Conservation (phyloP, 2,329 filamentous ascomycete species). For the Talaromyces albobiverticillius region DNA sequence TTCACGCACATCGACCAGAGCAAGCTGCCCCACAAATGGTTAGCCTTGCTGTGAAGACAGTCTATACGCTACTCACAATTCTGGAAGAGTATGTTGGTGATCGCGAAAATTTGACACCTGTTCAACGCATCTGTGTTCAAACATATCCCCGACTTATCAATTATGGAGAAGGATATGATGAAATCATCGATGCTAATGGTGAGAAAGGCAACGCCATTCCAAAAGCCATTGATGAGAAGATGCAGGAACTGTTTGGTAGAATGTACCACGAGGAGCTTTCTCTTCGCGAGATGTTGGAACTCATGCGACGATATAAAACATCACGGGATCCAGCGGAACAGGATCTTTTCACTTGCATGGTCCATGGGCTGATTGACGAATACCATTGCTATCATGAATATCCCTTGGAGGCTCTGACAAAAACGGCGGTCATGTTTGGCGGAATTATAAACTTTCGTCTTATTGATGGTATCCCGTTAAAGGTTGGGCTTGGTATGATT, state of each 20-base stretch:
- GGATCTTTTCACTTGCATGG: slow-evolving; percentile 97
- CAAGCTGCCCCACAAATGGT: slow-evolving; percentile 66
- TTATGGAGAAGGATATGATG: slow-evolving; percentile 88
- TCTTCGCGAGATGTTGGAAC: slow-evolving; percentile 78
- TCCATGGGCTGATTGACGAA: slow-evolving; percentile 95
- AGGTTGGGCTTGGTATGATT: slow-evolving; percentile 95
- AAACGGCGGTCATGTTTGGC: slow-evolving; percentile 92
- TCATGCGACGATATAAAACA: slow-evolving; percentile 81
- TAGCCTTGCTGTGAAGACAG: slow-evolving; percentile 79
- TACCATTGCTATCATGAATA: slow-evolving; percentile 95
- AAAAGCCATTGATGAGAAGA: slow-evolving; percentile 75
- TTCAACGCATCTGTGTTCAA: slow-evolving; percentile 86
- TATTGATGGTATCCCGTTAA: slow-evolving; percentile 82
- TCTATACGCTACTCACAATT: slow-evolving; percentile 74
- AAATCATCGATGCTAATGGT: slow-evolving; percentile 83
- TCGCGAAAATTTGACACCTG: slow-evolving; percentile 69
- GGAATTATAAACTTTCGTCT: slow-evolving; percentile 94
- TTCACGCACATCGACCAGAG: slow-evolving; percentile 68
- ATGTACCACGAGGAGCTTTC: slow-evolving; percentile 94
- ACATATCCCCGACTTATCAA: slow-evolving; percentile 94
- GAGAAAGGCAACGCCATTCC: slow-evolving; percentile 78
- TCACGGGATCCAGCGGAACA: slow-evolving; percentile 82
- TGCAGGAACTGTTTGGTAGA: slow-evolving; percentile 96
- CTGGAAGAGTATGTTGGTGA: slow-evolving; percentile 64
- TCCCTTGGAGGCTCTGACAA: slow-evolving; percentile 90